phyloP scores from a whole-genome alignment of 768 basidiomycete genomes.

The Ramaria sp. region DNA sequence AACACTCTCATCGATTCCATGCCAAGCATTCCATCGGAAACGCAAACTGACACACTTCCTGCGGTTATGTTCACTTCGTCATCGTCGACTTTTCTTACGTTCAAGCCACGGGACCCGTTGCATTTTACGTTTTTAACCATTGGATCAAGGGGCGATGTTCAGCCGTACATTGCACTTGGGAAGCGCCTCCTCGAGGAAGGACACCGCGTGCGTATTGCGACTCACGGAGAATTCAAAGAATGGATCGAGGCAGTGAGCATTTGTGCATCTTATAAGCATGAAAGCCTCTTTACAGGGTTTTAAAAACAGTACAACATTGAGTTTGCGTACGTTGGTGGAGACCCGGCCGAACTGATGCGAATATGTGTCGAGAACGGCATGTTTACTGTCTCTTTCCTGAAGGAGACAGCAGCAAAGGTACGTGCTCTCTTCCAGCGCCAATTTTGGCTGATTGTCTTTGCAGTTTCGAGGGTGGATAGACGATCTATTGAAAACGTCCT shows the following conservation, averaged over 20 bases:
- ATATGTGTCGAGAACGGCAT: constrained; percentile 98
- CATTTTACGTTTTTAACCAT: constrained; percentile 94
- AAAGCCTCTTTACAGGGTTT: constrained; percentile 4
- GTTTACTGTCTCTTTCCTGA: constrained; percentile 91
- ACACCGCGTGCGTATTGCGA: constrained; percentile 83
- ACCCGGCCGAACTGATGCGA: constrained; percentile 95
- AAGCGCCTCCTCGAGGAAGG: constrained; percentile 88
- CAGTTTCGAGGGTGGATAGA: constrained; percentile 98
- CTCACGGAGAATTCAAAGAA: constrained; percentile 87
- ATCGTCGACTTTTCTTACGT: constrained; percentile 94
- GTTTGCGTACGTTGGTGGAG: constrained; percentile 88
- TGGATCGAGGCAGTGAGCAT: constrained; percentile 87
- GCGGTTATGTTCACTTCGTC: constrained; percentile 96
- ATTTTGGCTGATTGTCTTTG: background rate
- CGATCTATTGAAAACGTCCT: constrained; percentile 87
- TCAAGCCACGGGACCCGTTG: constrained; percentile 78
- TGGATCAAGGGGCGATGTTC: constrained; percentile 93
- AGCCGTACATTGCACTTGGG: constrained; percentile 93
- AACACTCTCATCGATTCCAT: constrained; percentile 27
- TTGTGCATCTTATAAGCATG: background rate
- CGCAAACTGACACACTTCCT: constrained; percentile 58
- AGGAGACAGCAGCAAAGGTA: constrained; percentile 82
- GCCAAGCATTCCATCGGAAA: constrained; percentile 38
- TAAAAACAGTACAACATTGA: constrained; percentile 79
- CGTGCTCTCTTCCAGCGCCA: constrained; percentile 8